Evolutionary conservation across 2,329 filamentous ascomycete genomes (phyloP), one percentile per base, ranked within the genome.

Genomic region (Ophiobolus disseminans): DNA sequence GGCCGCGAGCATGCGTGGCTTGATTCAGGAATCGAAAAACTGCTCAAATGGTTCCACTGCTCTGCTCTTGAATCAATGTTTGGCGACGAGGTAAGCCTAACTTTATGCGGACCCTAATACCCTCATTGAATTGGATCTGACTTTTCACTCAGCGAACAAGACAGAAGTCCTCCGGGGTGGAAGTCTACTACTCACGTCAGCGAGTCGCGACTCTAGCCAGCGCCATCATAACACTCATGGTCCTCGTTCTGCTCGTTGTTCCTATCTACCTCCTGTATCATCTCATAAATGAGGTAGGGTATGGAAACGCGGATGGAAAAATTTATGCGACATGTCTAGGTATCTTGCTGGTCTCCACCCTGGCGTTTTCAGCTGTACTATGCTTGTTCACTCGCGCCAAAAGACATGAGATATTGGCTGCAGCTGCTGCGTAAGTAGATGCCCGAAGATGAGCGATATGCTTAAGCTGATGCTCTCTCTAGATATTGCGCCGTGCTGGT

Each of bases 1-100:
- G 53, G 75, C 42, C 74, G 43, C 10, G 45, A 76, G 25, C 64
- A 69, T 47, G 73, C 75, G 3, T 75, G 70, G 69, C 62, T 78
- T 0, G 75, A 78, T 42, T 55, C 55, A 2, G 32, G 45, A 0
- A 61, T 76, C 4, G 74, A 76, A 40, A 60, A 37, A 20, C 6
- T 55, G 2, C 26, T 50, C 17, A 46, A 22, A 19, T 51, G 43
- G 25, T 55, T 46, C 19, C 51, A 65, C 40, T 62, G 58, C 41
- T 16, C 16, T 6, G 14, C 47, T 21, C 41, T 63, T 31, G 47
- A 60, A 20, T 23, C 37, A 11, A 3, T 47, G 11, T 51, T 51
- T 16, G 49, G 43, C 7, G 42, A 51, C 34, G 34, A 46, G 35
- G 38, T 41, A 28, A 10, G 23, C 11, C 16, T 19, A 19, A 6